A percentile compares a stretch with the other conserved stretches of the same genome.
Evolutionary conservation across 176 grass and related monocot species (phyloP).

Genomic region (Typha latifolia): DNA sequence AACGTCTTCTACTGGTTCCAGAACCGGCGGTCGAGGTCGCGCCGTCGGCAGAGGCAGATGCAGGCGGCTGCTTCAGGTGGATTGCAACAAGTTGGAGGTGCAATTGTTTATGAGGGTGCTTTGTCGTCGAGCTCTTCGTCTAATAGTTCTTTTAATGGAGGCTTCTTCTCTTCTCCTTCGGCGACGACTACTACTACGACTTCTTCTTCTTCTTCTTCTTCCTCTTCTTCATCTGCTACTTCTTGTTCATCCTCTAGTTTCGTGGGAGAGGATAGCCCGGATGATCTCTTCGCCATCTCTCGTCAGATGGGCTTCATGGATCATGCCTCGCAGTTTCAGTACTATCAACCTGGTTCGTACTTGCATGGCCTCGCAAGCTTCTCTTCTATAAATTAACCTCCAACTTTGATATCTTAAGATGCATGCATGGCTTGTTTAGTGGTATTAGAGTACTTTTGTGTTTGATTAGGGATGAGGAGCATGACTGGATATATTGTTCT

Average conservation of each 20-base stretch:
- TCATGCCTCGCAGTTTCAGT: slow-evolving; percentile 43
- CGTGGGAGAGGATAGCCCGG: slow-evolving; percentile 26
- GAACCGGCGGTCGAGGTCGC: slow-evolving; percentile 78
- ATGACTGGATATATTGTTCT: no score
- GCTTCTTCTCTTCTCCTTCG: slow-evolving; percentile 19
- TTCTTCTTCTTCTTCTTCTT: no score
- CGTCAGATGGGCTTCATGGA: slow-evolving; percentile 56
- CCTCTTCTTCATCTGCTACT: slow-evolving; percentile 30
- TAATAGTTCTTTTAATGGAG: slow-evolving; percentile 12
- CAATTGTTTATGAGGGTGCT: slow-evolving; percentile 9
- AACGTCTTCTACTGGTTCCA: slow-evolving; percentile 99
- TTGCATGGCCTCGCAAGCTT: no score
- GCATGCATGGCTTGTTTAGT: not conserved
- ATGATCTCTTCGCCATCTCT: slow-evolving; percentile 90
- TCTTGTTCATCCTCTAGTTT: slow-evolving; percentile 32
- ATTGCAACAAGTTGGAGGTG: not conserved
- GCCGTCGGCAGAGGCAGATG: slow-evolving; percentile 81
- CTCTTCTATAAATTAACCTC: no score
- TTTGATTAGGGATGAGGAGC: no score
- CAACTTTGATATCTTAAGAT: not conserved
- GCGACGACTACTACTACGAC: not conserved
- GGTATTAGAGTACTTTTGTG: no score
- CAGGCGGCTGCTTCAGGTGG: slow-evolving; percentile 20
- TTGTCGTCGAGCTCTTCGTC: slow-evolving; percentile 5
- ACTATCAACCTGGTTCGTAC: slow-evolving; percentile 25